A percentile compares a stretch with the other conserved stretches of the same genome.
Conservation (phyloP, 2,329 filamentous ascomycete genomes). For the Trichoderma atroviride region DNA sequence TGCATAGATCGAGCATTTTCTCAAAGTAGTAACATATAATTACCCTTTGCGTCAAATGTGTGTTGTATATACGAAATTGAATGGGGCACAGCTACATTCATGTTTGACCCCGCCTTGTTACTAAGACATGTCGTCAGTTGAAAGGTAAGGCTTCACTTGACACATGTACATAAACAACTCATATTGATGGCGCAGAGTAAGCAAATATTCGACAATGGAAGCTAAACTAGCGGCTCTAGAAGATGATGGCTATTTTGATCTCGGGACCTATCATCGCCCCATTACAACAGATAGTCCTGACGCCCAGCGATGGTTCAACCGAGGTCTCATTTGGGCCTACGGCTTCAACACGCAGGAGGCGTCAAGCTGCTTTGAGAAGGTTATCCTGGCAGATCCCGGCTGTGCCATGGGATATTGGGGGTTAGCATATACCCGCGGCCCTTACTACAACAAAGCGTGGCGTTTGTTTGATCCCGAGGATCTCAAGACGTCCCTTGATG, state of each 20-base stretch:
- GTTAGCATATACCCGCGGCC: slow-evolving; percentile 67
- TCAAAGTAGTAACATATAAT: not conserved
- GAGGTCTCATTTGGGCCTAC: slow-evolving; percentile 68
- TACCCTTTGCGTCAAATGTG: not conserved
- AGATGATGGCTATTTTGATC: slow-evolving; percentile 31
- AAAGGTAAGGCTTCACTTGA: not conserved
- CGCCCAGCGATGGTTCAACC: slow-evolving; percentile 65
- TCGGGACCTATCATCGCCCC: slow-evolving; percentile 56
- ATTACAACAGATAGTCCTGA: slow-evolving; percentile 53
- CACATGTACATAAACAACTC: not conserved
- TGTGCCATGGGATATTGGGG: slow-evolving; percentile 69
- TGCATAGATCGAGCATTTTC: not conserved
- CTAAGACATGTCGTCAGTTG: not conserved
- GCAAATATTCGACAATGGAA: not conserved
- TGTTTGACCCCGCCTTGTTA: not conserved
- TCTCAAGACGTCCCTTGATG: not conserved
- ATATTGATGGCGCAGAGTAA: not conserved
- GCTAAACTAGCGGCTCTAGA: not conserved
- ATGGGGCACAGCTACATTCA: not conserved
- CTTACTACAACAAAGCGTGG: slow-evolving; percentile 77
- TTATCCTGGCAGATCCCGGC: slow-evolving; percentile 52
- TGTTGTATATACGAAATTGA: not conserved
- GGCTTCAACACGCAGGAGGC: slow-evolving; percentile 72
- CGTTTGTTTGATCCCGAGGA: slow-evolving; percentile 8
- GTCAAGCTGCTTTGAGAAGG: slow-evolving; percentile 60